Evolutionary conservation across 257 asterid genomes (phyloP).

Genomic region (Echites panduratus): DNA sequence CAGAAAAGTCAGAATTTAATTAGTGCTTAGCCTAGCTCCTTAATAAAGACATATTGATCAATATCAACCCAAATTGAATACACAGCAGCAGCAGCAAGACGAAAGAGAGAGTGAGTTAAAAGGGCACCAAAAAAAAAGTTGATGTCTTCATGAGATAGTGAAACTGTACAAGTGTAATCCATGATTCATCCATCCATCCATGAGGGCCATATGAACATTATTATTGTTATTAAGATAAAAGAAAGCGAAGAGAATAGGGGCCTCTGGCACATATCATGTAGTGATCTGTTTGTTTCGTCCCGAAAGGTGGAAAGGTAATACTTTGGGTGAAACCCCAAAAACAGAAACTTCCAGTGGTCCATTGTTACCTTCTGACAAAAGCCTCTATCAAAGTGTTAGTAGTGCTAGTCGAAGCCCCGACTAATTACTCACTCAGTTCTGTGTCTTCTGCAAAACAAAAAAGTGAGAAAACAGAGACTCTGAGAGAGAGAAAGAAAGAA

Average conservation of each 20-base stretch:
- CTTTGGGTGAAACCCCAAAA: constrained; percentile 94
- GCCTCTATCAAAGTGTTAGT: constrained; percentile 53
- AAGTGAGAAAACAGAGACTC: not conserved
- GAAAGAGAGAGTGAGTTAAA: constrained; percentile 4
- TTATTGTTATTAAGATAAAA: constrained; percentile 27
- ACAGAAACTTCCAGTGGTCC: constrained; percentile 97
- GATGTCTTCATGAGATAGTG: constrained; percentile 41
- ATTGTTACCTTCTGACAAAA: constrained; percentile 60
- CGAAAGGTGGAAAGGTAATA: constrained; percentile 60
- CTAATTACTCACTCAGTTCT: not conserved
- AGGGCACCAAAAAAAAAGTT: constrained; percentile 22
- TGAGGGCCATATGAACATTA: not conserved
- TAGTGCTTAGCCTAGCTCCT: not conserved
- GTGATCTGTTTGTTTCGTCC: constrained; percentile 57
- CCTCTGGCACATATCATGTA: constrained; percentile 41
- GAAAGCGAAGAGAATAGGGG: constrained; percentile 32
- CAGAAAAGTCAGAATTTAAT: not conserved
- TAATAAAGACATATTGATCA: not conserved
- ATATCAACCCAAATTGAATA: not conserved
- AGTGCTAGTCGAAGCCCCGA: constrained; percentile 30
- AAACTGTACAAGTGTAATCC: constrained; percentile 39
- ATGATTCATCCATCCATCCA: not conserved
- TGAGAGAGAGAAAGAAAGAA: not conserved
- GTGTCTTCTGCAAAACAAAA: not conserved
- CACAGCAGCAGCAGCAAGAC: not conserved